A percentile compares a stretch with the other conserved stretches of the same genome.
Evolutionary conservation across 805 yeast genomes (phyloP).

Genomic region (Scheffersomyces lignosus): DNA sequence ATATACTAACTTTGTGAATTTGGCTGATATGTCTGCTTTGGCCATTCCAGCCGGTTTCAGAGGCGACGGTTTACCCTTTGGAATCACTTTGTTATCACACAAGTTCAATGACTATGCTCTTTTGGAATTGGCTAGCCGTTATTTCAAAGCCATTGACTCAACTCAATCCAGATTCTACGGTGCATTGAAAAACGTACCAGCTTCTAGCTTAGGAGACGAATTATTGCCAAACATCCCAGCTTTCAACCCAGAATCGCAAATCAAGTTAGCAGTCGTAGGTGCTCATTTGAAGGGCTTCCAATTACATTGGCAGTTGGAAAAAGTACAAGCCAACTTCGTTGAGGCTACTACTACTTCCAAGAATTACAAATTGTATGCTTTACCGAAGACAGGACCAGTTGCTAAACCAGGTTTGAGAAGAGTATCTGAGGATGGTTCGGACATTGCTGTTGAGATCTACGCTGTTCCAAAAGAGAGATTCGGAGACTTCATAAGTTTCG

Average conservation of each 20-base stretch:
- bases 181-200: conserved; percentile 35
- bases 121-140: conserved; percentile 76
- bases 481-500: conserved; percentile 83
- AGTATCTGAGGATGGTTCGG: conserved; percentile 52
- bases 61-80: conserved; percentile 84
- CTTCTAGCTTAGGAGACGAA: conserved; percentile 44
- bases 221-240: conserved; percentile 47
- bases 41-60: conserved; percentile 89
- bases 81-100: conserved; percentile 79
- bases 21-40: conserved; percentile 89
- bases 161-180: conserved; percentile 59
- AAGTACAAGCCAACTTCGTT: conserved; percentile 73
- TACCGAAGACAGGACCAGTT: conserved; percentile 79
- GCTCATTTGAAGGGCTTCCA: conserved; percentile 90
- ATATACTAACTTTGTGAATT: conserved; percentile 95
- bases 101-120: conserved; percentile 89
- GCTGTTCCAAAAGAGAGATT: conserved; percentile 74
- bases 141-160: conserved; percentile 50
- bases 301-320: conserved; percentile 89
- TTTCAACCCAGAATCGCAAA: conserved; percentile 38
- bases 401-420: conserved; percentile 89
- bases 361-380: conserved; percentile 75
- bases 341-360: conserved; percentile 67
- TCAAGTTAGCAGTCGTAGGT: conserved; percentile 91
- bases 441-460: conserved; percentile 78